phyloP scores from a whole-genome alignment of 345 rosid species.

The Corymbia maculata region DNA sequence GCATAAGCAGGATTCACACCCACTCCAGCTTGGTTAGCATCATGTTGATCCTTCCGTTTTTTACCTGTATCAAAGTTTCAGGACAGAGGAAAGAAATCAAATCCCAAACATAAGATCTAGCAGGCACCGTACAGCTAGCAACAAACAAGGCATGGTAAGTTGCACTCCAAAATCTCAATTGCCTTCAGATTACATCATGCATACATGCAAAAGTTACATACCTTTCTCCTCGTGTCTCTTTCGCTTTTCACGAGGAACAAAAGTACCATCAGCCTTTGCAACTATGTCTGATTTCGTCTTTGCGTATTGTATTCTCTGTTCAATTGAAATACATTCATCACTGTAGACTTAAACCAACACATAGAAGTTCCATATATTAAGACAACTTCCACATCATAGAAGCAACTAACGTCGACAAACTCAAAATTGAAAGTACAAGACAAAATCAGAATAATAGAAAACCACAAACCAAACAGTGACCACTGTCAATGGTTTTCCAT shows the following conservation, averaged over 20 bases:
- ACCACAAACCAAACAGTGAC: not conserved
- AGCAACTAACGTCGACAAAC: not conserved
- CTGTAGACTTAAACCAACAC: not conserved
- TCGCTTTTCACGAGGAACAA: conserved; percentile 91
- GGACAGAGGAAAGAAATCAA: not conserved
- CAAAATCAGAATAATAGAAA: not conserved
- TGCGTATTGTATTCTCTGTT: conserved; percentile 88
- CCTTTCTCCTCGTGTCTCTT: conserved; percentile 97
- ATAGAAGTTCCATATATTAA: not conserved
- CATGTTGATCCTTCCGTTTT: conserved; percentile 83
- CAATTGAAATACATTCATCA: not conserved
- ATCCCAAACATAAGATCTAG: not conserved
- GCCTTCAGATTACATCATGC: not conserved
- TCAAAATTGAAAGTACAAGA: not conserved
- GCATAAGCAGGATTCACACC: conserved; percentile 58
- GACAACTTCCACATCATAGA: not conserved
- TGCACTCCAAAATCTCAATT: not conserved
- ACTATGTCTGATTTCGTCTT: conserved; percentile 88
- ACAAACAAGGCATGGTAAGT: not conserved
- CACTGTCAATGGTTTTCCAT: not conserved
- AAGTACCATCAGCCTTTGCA: conserved; percentile 96
- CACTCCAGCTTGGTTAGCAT: conserved; percentile 49
- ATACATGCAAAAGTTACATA: not conserved
- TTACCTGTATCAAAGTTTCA: conserved; percentile 31
- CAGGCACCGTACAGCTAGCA: not conserved